Base-by-base conservation (phyloP, 441 rosid genomes). In the Erodium moschatum region DNA sequence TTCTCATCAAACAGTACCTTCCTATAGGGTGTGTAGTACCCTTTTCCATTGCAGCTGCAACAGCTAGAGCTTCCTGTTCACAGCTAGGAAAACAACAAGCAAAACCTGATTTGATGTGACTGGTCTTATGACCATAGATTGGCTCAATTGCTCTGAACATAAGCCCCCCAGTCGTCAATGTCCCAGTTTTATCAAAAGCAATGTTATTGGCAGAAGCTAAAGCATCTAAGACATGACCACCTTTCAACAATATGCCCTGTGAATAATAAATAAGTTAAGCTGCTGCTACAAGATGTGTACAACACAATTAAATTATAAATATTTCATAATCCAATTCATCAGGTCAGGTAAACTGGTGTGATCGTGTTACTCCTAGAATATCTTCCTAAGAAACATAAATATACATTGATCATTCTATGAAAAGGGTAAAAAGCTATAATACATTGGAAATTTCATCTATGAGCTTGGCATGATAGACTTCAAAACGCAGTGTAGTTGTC, bases 121-220 rank as follows among this genome's bases (percentile, higher is more conserved):
- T 72, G 13, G 67, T 46, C 56, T 29, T 44, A 76, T 89, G 96
- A 19, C 96, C 97, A 79, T 82, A 87, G 72, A 92, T 89, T 62
- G 97, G 97, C 77, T 92, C 95, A 31, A 89, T 83, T 75, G 96
- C 93, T 81, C 84, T 92, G 80, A 89, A 88, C 82, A 76, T 79
- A 69, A 92, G 96, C 58, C 97, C 97, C 2, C 96, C 97, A 9
- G 90, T 92, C 46, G 97, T 92, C 60, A 92, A 78, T 65, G 97
- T 89, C 75, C 97, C 97, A 33, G 96, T 92, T 87, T 92, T 92
- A 80, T 92, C 96, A 82, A 92, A 92, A 48, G 95, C 97, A 81
- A 89, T 76, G 42, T 90, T 83, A 64, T 78, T 90, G 80, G 95
- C 90, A 72, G 90, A 86, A 58, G 96, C 89, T 27, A 92, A 83